Conservation (phyloP, 257 asterid genomes). For the Petunia secreta region DNA sequence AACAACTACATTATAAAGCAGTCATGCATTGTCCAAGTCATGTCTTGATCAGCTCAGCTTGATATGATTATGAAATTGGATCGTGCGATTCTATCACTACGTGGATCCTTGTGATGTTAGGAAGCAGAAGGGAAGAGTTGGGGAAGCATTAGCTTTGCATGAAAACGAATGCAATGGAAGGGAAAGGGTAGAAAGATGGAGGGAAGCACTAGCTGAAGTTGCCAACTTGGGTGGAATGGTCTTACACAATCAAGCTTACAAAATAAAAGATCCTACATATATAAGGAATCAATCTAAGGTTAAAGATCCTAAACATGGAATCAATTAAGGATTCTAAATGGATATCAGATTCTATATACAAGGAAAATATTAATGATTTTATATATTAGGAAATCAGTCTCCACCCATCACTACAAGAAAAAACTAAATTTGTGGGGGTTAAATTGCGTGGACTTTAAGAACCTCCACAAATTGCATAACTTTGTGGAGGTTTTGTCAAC, state of each 20-base stretch:
- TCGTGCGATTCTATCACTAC: neutral
- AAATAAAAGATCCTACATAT: too few relatives aligned
- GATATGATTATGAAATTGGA: conserved; percentile 12
- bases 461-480: too few relatives aligned
- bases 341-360: too few relatives aligned
- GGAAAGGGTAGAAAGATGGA: neutral
- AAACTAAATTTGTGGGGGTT: too few relatives aligned
- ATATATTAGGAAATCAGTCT: too few relatives aligned
- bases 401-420: too few relatives aligned
- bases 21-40: neutral
- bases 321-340: too few relatives aligned
- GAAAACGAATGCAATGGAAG: neutral
- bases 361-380: too few relatives aligned
- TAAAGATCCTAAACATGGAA: too few relatives aligned
- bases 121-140: conserved; percentile 12
- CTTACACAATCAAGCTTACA: neutral
- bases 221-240: conserved; percentile 15
- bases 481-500: too few relatives aligned
- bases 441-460: too few relatives aligned
- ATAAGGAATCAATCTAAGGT: too few relatives aligned
- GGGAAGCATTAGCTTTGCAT: neutral
- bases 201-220: neutral
- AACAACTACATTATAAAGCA: neutral
- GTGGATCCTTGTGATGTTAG: conserved; percentile 18
- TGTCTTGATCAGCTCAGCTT: conserved; percentile 21